phyloP scores from a whole-genome alignment of 352 stramenopile genomes.

The Pythium sp. region DNA sequence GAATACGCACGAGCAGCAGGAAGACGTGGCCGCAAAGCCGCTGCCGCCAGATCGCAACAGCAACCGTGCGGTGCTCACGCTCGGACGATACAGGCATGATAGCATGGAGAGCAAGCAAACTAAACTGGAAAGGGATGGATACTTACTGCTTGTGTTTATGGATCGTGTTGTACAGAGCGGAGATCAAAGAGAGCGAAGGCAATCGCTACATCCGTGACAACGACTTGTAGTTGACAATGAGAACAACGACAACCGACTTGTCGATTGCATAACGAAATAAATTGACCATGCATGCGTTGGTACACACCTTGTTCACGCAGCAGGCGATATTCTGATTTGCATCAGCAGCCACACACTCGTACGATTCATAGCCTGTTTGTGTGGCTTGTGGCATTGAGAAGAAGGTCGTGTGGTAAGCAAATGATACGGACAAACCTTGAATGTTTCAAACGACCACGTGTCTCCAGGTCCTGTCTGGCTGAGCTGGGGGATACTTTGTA shows the following conservation, averaged over 20 bases:
- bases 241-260: background rate
- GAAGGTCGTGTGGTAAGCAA: background rate
- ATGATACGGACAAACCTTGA: background rate
- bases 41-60: conserved; percentile 50
- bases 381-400: background rate
- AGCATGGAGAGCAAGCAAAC: background rate
- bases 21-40: conserved; percentile 15
- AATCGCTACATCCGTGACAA: conserved; percentile 88
- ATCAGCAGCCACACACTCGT: background rate
- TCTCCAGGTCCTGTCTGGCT: background rate
- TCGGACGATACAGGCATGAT: conserved; percentile 77
- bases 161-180: conserved; percentile 38
- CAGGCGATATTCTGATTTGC: background rate
- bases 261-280: background rate
- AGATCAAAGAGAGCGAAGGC: conserved; percentile 88
- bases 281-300: background rate
- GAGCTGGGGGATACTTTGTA: background rate
- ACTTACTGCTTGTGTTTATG: background rate
- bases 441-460: background rate
- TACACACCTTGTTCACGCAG: background rate
- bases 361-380: background rate
- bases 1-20: conserved; percentile 26
- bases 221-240: conserved; percentile 46
- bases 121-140: background rate
- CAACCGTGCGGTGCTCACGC: conserved; percentile 71